Conservation (phyloP, 1,139 yeast species). For the Candida pseudoviswanathii region DNA sequence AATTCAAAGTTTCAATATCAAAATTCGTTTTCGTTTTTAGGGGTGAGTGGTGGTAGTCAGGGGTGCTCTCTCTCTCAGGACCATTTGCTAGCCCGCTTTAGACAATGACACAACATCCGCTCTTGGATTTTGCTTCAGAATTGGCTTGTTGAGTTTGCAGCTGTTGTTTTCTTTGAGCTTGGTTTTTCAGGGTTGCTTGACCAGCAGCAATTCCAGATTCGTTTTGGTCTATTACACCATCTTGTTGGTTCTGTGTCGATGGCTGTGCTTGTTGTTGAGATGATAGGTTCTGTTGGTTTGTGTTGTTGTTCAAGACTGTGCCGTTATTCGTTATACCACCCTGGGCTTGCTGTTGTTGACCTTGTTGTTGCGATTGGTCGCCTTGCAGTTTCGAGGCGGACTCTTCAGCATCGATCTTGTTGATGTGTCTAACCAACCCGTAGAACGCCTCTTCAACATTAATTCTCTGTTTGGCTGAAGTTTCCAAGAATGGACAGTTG, state of each 20-base stretch:
- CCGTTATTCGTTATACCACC: constrained; percentile 9
- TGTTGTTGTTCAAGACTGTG: constrained; percentile 5
- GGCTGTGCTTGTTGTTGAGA: constrained; percentile 9
- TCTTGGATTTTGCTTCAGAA: constrained; percentile 24
- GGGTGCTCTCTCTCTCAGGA: too few relatives aligned
- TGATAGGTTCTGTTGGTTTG: neutral
- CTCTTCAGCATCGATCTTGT: constrained; percentile 8
- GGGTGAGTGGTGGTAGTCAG: neutral
- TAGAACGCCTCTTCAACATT: constrained; percentile 93
- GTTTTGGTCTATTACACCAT: constrained; percentile 9
- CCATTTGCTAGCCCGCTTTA: constrained; percentile 16
- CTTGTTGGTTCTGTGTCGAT: constrained; percentile 7
- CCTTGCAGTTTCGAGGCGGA: constrained; percentile 6
- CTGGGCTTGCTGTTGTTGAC: constrained; percentile 3
- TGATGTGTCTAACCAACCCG: constrained; percentile 66
- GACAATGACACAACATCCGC: constrained; percentile 51
- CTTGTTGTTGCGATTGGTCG: constrained; percentile 6
- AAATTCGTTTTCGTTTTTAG: neutral
- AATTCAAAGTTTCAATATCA: too few relatives aligned
- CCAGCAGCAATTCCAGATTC: constrained; percentile 7
- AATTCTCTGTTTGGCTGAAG: constrained; percentile 90
- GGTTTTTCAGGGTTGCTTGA: constrained; percentile 7
- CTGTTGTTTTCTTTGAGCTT: constrained; percentile 14
- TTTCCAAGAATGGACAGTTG: constrained; percentile 83
- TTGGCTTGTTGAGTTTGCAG: constrained; percentile 14